A percentile compares a stretch with the other conserved stretches of the same genome.
Evolutionary conservation across 2,329 filamentous ascomycete species (phyloP).

Genomic region (Colletotrichum sp.): DNA sequence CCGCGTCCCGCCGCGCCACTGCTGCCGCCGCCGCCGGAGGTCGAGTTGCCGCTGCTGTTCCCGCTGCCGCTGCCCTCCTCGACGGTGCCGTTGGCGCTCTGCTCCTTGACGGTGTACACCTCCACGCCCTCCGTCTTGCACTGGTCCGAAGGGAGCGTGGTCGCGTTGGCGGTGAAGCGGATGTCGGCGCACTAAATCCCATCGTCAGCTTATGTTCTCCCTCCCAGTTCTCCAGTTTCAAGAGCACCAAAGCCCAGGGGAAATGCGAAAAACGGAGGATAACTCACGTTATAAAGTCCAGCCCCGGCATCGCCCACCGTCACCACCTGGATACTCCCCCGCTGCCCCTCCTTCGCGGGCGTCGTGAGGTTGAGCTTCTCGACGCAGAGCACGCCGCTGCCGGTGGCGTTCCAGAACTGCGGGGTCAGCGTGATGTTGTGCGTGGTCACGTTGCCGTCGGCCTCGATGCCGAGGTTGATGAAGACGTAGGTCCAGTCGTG

Average conservation of each 20-base stretch:
- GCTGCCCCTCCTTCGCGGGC: conserved; percentile 62
- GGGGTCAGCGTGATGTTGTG: conserved; percentile 74
- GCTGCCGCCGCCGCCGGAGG: neutral
- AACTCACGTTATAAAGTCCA: conserved; percentile 70
- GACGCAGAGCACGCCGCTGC: conserved; percentile 69
- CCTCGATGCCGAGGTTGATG: conserved; percentile 57
- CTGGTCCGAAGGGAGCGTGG: conserved; percentile 46
- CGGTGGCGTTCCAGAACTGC: conserved; percentile 63
- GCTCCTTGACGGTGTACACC: conserved; percentile 33
- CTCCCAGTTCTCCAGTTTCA: too few relatives aligned
- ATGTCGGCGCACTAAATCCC: conserved; percentile 74
- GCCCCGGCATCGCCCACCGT: conserved; percentile 62
- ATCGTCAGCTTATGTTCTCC: conserved; percentile 6
- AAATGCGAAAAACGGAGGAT: neutral
- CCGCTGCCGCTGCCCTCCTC: conserved; percentile 1
- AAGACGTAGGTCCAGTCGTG: conserved; percentile 59
- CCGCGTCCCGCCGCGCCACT: conserved; percentile 22
- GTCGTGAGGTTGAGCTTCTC: conserved; percentile 60
- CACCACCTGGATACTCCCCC: conserved; percentile 73
- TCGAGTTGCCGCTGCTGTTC: conserved; percentile 17
- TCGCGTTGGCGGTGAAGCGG: conserved; percentile 62
- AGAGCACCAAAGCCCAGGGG: too few relatives aligned
- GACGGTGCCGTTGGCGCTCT: conserved; percentile 25
- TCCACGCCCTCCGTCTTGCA: conserved; percentile 67
- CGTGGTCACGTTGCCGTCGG: conserved; percentile 53